These are phyloP conservation scores for Aspergillus proliferans DNA, from an alignment of 2,329 filamentous ascomycete species.

Conservation along the genomic window DNA sequence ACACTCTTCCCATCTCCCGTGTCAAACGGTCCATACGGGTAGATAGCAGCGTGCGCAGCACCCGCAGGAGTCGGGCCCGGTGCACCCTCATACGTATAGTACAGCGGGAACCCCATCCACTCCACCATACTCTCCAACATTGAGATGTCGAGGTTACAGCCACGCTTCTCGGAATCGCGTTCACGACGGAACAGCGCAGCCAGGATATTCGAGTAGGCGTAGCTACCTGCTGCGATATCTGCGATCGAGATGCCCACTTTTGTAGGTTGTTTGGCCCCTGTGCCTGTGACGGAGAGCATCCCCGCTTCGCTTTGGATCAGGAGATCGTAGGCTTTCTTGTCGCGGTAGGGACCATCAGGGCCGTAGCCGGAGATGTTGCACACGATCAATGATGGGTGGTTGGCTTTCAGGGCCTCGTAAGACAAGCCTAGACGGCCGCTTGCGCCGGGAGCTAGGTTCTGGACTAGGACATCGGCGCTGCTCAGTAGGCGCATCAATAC, in stretches of 20 bases:
- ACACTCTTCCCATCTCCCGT: constrained; percentile 45
- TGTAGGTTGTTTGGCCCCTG: constrained; percentile 33
- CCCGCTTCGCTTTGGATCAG: constrained; percentile 52
- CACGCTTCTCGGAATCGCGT: constrained; percentile 44
- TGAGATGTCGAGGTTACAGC: constrained; percentile 49
- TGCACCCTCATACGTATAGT: constrained; percentile 47
- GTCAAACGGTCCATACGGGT: constrained; percentile 52
- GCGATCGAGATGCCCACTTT: constrained; percentile 53
- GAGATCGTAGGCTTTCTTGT: constrained; percentile 53
- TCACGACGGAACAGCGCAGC: constrained; percentile 41
- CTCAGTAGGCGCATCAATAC: constrained; percentile 40
- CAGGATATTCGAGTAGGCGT: constrained; percentile 48
- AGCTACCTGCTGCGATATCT: constrained; percentile 50
- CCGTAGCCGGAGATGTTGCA: constrained; percentile 53
- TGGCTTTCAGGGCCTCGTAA: constrained; percentile 36
- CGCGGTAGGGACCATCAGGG: constrained; percentile 45
- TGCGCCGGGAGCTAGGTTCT: constrained; percentile 50
- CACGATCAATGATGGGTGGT: constrained; percentile 45
- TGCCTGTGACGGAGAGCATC: constrained; percentile 48
- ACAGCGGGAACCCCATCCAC: constrained; percentile 54
- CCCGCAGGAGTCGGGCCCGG: constrained; percentile 41
- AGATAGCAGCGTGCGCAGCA: constrained; percentile 51
- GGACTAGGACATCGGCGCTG: constrained; percentile 48
- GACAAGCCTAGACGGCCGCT: constrained; percentile 44
- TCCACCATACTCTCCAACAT: constrained; percentile 56